Conservation (phyloP, 306 rosid species). For the Corylus americana region DNA sequence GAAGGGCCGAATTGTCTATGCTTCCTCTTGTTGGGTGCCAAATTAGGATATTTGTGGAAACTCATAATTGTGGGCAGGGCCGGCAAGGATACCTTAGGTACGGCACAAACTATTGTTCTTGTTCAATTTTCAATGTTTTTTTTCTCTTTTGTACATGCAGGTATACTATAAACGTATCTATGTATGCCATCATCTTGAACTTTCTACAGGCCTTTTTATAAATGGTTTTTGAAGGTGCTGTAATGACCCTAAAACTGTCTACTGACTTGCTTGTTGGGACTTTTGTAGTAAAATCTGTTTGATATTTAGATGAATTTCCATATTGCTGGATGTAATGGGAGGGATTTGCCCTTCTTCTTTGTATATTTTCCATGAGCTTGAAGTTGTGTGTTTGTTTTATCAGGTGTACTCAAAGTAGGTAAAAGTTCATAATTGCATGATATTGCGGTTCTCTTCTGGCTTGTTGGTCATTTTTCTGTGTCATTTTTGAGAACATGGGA, state of each 20-base stretch:
- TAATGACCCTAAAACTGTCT: neutral
- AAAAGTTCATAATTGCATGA: neutral
- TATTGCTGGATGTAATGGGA: neutral
- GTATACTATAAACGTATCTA: too few relatives aligned
- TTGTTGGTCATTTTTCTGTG: neutral
- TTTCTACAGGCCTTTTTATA: neutral
- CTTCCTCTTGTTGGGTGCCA: constrained; percentile 8
- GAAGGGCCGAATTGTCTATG: constrained; percentile 58
- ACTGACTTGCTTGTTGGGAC: neutral
- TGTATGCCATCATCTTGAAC: neutral
- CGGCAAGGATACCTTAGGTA: too few relatives aligned
- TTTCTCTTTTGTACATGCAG: too few relatives aligned
- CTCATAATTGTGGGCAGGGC: too few relatives aligned
- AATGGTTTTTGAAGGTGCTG: neutral
- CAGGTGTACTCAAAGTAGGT: neutral
- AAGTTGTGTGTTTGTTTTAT: neutral
- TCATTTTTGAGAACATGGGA: constrained; percentile 6
- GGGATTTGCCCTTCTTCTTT: neutral
- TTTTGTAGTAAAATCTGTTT: neutral
- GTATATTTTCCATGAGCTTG: neutral
- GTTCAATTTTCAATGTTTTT: too few relatives aligned
- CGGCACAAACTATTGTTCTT: too few relatives aligned
- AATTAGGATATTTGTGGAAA: too few relatives aligned
- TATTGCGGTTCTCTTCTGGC: neutral
- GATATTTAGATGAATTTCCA: neutral